phyloP scores from a whole-genome alignment of 164 flowering plant genomes.

The Vitis cinerea region DNA sequence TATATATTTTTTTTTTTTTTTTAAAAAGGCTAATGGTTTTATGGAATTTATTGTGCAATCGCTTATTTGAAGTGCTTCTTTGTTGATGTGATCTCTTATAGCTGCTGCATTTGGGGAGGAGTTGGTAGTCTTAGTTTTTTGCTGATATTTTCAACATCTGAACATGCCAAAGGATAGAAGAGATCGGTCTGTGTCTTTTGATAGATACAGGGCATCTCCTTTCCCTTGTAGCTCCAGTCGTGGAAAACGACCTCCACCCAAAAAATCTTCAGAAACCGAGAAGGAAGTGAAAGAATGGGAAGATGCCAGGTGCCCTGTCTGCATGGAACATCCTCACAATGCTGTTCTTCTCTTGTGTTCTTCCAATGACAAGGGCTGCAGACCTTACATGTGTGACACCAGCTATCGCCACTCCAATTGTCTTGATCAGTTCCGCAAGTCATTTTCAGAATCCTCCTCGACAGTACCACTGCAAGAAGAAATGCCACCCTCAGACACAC shows the following conservation, averaged over 20 bases:
- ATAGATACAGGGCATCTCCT: slow-evolving; percentile 58
- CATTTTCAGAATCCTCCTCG: slow-evolving; percentile 36
- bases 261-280: slow-evolving; percentile 29
- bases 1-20: no score
- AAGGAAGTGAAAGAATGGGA: slow-evolving; percentile 78
- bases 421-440: slow-evolving; percentile 77
- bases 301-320: slow-evolving; percentile 91
- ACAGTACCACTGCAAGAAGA: slow-evolving; percentile 25
- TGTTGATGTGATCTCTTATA: no score
- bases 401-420: slow-evolving; percentile 93
- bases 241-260: slow-evolving; percentile 32
- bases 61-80: no score
- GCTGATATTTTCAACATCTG: neutral
- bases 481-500: slow-evolving; percentile 7
- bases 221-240: slow-evolving; percentile 60
- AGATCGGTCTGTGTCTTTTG: slow-evolving; percentile 55
- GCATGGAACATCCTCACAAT: slow-evolving; percentile 98
- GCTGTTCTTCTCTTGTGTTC: slow-evolving; percentile 81
- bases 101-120: neutral
- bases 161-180: slow-evolving; percentile 80
- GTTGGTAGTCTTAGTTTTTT: neutral
- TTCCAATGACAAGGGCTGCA: slow-evolving; percentile 84
- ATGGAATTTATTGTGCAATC: no score
- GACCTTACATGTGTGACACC: slow-evolving; percentile 92
- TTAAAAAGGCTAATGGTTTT: no score